Evolutionary conservation across 345 rosid genomes (phyloP).

Genomic region (Lumnitzera littorea): DNA sequence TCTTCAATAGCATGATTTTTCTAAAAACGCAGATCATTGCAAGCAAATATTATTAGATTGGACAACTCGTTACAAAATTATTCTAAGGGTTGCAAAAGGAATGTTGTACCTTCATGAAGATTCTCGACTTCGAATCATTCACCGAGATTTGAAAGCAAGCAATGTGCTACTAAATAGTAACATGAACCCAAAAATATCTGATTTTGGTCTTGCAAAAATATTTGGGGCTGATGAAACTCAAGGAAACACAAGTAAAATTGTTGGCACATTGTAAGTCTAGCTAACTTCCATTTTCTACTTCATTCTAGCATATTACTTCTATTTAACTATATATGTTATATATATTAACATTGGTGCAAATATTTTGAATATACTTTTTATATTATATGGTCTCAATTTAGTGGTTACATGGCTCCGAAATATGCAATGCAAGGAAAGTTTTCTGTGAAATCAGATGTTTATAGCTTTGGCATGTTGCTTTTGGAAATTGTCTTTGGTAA

Average conservation of each 20-base stretch:
- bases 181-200: conserved; percentile 24
- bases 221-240: conserved; percentile 10
- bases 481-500: conserved; percentile 30
- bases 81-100: conserved; percentile 12
- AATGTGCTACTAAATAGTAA: conserved; percentile 14
- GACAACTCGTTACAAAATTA: conserved; percentile 13
- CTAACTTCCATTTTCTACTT: no score
- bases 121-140: conserved; percentile 16
- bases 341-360: no score
- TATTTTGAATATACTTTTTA: no score
- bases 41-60: conserved; percentile 10
- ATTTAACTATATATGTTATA: no score
- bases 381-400: background rate
- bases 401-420: conserved; percentile 42
- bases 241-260: conserved; percentile 1
- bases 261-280: conserved; percentile 20
- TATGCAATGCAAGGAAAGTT: conserved; percentile 22
- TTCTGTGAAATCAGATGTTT: conserved; percentile 35
- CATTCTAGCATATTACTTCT: no score
- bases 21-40: background rate
- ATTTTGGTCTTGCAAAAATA: conserved; percentile 21
- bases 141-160: conserved; percentile 18
- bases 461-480: conserved; percentile 18
- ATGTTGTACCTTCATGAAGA: conserved; percentile 22
- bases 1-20: no score